Conservation (phyloP, 2,329 filamentous ascomycete species). For the Fusarium globosum region DNA sequence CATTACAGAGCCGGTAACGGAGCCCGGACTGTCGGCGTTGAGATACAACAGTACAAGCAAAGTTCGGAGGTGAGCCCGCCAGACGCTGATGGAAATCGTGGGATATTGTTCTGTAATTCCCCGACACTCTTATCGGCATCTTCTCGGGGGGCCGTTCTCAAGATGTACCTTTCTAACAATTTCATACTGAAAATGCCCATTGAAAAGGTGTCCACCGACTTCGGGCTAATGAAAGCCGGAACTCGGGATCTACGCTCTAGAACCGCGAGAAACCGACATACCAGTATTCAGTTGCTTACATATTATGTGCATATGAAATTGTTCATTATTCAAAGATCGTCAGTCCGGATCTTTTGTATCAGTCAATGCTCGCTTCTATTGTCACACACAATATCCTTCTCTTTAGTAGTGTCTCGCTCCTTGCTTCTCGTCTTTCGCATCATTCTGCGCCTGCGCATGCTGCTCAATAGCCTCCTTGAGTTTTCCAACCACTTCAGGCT, state of each 20-base stretch:
- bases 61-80: conserved; percentile 23
- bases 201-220: neutral
- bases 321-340: neutral
- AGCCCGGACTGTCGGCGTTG: conserved; percentile 35
- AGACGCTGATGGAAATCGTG: neutral
- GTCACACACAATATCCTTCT: neutral
- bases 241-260: conserved; percentile 22
- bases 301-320: neutral
- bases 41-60: conserved; percentile 27
- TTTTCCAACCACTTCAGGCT: conserved; percentile 68
- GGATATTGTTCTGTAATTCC: neutral
- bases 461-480: conserved; percentile 71
- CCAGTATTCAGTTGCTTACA: neutral
- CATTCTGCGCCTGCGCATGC: conserved; percentile 64
- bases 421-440: conserved; percentile 53
- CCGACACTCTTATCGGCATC: conserved; percentile 8
- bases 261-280: conserved; percentile 25
- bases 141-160: conserved; percentile 9
- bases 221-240: conserved; percentile 18
- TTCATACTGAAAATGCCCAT: neutral
- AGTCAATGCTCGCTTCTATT: conserved; percentile 13
- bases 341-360: conserved; percentile 9
- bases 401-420: conserved; percentile 48
- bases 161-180: conserved; percentile 23
- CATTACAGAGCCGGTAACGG: conserved; percentile 47